Evolutionary conservation across 495 filamentous ascomycete genomes (phyloP).

Genomic region (Tuber microsphaerosporum): DNA sequence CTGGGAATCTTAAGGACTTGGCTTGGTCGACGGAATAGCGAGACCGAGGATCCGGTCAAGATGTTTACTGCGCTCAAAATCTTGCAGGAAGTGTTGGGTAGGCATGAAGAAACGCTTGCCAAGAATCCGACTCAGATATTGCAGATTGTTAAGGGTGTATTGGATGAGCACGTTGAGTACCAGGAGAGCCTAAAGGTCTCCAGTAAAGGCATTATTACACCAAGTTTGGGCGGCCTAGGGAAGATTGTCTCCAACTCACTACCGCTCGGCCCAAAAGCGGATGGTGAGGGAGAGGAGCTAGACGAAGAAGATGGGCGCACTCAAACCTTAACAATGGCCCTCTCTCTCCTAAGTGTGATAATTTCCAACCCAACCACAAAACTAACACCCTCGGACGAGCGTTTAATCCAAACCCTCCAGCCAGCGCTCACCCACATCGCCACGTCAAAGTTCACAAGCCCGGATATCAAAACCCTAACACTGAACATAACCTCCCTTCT

Average conservation of each 20-base stretch:
- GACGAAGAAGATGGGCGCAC: slow-evolving; percentile 28
- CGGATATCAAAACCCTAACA: slow-evolving; percentile 21
- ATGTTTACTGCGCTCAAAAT: slow-evolving; percentile 36
- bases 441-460: slow-evolving; percentile 8
- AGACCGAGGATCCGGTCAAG: slow-evolving; percentile 24
- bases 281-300: slow-evolving; percentile 13
- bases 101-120: slow-evolving; percentile 24
- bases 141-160: slow-evolving; percentile 34
- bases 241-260: slow-evolving; percentile 23
- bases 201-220: neutral
- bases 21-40: slow-evolving; percentile 16
- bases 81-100: slow-evolving; percentile 33
- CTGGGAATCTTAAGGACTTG: slow-evolving; percentile 27
- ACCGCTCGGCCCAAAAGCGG: slow-evolving; percentile 6
- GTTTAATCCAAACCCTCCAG: slow-evolving; percentile 30
- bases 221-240: slow-evolving; percentile 22
- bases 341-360: slow-evolving; percentile 34
- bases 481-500: slow-evolving; percentile 36
- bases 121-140: slow-evolving; percentile 36
- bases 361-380: slow-evolving; percentile 35
- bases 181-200: slow-evolving; percentile 11
- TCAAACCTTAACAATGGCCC: slow-evolving; percentile 34
- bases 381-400: slow-evolving; percentile 32
- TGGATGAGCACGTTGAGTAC: slow-evolving; percentile 35
- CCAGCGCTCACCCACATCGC: slow-evolving; percentile 32